These are phyloP conservation scores for Microcos paniculata DNA, from an alignment of 345 rosid genomes.

Conservation along the genomic window DNA sequence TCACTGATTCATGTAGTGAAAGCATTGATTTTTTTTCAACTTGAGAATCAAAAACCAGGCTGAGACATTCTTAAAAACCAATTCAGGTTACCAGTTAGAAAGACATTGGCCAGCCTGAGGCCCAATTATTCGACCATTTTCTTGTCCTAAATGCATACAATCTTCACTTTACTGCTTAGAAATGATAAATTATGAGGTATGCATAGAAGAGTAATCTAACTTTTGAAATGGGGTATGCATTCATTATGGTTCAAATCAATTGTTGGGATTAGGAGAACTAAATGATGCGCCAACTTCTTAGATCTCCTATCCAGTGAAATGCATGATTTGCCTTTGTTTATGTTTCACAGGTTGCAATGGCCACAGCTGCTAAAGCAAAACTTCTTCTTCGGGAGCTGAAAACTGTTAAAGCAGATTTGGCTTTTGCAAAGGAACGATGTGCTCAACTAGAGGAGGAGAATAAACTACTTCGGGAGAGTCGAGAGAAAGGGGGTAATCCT, in stretches of 20 bases:
- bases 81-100: background rate
- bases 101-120: background rate
- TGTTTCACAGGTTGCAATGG: constrained; percentile 85
- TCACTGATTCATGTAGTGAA: constrained; percentile 31
- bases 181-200: background rate
- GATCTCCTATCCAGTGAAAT: constrained; percentile 26
- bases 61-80: background rate
- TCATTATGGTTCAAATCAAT: background rate
- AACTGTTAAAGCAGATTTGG: constrained; percentile 88
- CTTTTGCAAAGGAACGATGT: constrained; percentile 83
- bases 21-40: background rate
- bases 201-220: background rate
- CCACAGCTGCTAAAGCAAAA: constrained; percentile 96
- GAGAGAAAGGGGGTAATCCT: constrained; percentile 71
- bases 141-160: background rate
- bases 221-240: background rate
- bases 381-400: constrained; percentile 92
- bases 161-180: background rate
- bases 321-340: constrained; percentile 30
- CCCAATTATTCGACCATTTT: background rate
- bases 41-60: constrained; percentile 2
- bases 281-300: background rate
- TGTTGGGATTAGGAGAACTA: background rate
- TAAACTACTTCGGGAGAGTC: constrained; percentile 77
- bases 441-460: constrained; percentile 93